Percentiles rank a stretch among this genome's conserved stretches.
Conservation (phyloP, 2,329 filamentous ascomycete genomes). For the Meredithiella fracta region DNA sequence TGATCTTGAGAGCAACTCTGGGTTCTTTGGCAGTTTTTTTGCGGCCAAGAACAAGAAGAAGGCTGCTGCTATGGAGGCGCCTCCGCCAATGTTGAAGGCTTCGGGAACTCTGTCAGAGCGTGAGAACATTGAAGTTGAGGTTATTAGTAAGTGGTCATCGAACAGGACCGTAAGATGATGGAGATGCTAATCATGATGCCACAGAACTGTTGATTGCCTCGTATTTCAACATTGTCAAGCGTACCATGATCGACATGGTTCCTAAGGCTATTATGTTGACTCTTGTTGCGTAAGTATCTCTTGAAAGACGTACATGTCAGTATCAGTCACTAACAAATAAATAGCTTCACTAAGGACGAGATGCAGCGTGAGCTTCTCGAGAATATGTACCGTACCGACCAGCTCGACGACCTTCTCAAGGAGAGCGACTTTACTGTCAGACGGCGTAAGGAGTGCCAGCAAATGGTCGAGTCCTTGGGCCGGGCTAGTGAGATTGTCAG, state of each 20-base stretch:
- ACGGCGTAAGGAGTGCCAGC: constrained; percentile 91
- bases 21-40: constrained; percentile 98
- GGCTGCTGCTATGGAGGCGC: constrained; percentile 98
- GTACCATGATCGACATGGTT: constrained; percentile 99
- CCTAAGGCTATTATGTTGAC: constrained; percentile 98
- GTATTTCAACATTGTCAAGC: constrained; percentile 95
- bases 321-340: neutral
- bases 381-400: constrained; percentile 87
- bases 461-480: constrained; percentile 90
- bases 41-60: constrained; percentile 99
- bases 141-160: constrained; percentile 62
- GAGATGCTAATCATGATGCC: constrained; percentile 5
- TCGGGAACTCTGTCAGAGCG: constrained; percentile 87
- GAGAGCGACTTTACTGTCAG: constrained; percentile 95
- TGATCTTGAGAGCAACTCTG: constrained; percentile 39
- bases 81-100: constrained; percentile 82
- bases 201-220: constrained; percentile 84
- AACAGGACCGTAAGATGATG: neutral
- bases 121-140: constrained; percentile 89
- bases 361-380: constrained; percentile 96
- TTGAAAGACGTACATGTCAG: neutral
- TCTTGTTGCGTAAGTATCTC: constrained; percentile 75
- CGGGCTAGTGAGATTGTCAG: constrained; percentile 94
- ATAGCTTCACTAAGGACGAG: constrained; percentile 83
- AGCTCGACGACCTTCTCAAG: constrained; percentile 86